Percentiles rank a stretch among this genome's conserved stretches.
phyloP scores from a whole-genome alignment of 495 filamentous ascomycete genomes.

The Aspergillus heteromorphus region DNA sequence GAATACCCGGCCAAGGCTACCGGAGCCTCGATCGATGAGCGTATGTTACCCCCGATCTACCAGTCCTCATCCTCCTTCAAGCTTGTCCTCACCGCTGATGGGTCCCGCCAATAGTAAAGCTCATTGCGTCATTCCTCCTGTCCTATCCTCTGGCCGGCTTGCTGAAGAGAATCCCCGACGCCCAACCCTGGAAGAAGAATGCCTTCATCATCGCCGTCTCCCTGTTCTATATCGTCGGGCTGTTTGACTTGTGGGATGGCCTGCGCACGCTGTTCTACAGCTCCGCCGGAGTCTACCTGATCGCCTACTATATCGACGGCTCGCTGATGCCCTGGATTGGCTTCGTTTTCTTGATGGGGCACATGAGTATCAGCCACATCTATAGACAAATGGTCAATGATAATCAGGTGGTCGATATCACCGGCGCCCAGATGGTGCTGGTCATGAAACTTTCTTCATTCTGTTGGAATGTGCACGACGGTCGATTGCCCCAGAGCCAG shows the following conservation, averaged over 20 bases:
- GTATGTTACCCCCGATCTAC: conserved; percentile 44
- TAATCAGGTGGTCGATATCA: conserved; percentile 72
- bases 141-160: conserved; percentile 89
- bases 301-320: conserved; percentile 79
- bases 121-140: conserved; percentile 83
- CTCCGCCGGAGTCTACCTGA: conserved; percentile 72
- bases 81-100: conserved; percentile 6
- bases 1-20: conserved; percentile 55
- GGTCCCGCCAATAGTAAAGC: conserved; percentile 61
- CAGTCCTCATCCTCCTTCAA: neutral
- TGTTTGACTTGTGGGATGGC: conserved; percentile 94
- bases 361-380: conserved; percentile 89
- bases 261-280: conserved; percentile 73
- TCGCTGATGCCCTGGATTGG: conserved; percentile 98
- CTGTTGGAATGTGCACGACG: conserved; percentile 96
- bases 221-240: conserved; percentile 84
- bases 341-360: conserved; percentile 91
- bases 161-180: conserved; percentile 87
- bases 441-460: conserved; percentile 98
- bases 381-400: conserved; percentile 65
- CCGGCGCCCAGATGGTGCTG: conserved; percentile 95
- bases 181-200: conserved; percentile 81
- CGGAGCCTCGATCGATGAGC: conserved; percentile 80
- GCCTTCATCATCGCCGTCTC: conserved; percentile 75
- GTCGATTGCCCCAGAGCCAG: conserved; percentile 67